phyloP scores from a whole-genome alignment of 106 monocot genomes.

The Dendrobium huoshanense region DNA sequence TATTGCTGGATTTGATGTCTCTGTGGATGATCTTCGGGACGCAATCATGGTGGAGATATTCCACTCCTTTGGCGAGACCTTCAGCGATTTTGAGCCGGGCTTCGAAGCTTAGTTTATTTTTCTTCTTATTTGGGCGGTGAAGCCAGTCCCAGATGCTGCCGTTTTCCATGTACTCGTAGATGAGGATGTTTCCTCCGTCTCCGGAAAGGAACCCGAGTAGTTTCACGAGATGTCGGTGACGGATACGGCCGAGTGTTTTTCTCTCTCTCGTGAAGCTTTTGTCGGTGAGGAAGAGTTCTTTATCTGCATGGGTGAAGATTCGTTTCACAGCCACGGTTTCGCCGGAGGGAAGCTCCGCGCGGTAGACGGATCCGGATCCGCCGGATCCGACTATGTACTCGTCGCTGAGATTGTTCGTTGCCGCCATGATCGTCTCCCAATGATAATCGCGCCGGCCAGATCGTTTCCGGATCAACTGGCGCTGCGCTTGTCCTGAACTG shows the following conservation, averaged over 20 bases:
- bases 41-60: constrained; percentile 90
- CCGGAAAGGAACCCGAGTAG: constrained; percentile 47
- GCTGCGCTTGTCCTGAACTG: constrained; percentile 22
- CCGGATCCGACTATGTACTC: constrained; percentile 78
- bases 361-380: constrained; percentile 74
- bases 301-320: constrained; percentile 22
- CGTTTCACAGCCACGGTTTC: constrained; percentile 82
- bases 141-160: constrained; percentile 92
- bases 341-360: constrained; percentile 58
- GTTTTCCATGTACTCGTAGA: constrained; percentile 96
- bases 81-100: constrained; percentile 57
- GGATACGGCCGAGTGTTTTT: constrained; percentile 63
- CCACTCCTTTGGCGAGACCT: constrained; percentile 76
- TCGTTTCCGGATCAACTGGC: constrained; percentile 47
- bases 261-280: constrained; percentile 75
- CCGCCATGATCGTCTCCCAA: constrained; percentile 76
- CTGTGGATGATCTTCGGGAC: constrained; percentile 73
- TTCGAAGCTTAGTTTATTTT: constrained; percentile 58
- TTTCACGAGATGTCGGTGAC: constrained; percentile 91
- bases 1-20: constrained; percentile 91
- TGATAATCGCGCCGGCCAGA: constrained; percentile 59
- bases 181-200: constrained; percentile 30
- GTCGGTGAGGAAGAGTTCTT: constrained; percentile 29
- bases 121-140: constrained; percentile 45
- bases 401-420: constrained; percentile 63